These are phyloP conservation scores for Gelatoporia subvermispora DNA, from an alignment of 768 basidiomycete genomes.

Conservation along the genomic window DNA sequence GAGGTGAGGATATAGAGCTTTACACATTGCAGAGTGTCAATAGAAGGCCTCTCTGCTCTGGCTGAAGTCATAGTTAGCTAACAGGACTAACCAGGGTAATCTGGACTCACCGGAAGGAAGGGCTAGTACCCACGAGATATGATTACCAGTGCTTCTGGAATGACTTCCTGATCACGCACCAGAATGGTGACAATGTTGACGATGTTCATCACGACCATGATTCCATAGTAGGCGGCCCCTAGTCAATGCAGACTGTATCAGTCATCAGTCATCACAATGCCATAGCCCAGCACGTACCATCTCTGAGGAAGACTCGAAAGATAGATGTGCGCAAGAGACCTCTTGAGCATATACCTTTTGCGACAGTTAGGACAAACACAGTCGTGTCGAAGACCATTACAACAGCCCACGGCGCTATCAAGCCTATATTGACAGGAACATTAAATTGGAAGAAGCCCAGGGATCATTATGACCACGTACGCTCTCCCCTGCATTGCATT, in stretches of 20 bases:
- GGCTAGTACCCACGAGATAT: no score
- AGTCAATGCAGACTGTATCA: neutral
- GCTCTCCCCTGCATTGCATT: no score
- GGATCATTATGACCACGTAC: no score
- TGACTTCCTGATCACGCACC: neutral
- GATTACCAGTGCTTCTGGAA: no score
- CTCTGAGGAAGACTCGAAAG: constrained; percentile 4
- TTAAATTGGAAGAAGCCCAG: no score
- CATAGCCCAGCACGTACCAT: no score
- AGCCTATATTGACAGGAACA: no score
- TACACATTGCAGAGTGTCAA: constrained; percentile 8
- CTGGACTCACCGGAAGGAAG: no score
- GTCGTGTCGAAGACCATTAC: constrained; percentile 7
- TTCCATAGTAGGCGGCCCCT: constrained; percentile 7
- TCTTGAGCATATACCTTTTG: neutral
- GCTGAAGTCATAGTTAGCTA: neutral
- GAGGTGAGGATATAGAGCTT: neutral
- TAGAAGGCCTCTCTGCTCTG: constrained; percentile 4
- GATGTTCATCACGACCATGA: neutral
- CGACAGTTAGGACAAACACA: constrained; percentile 3
- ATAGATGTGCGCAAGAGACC: constrained; percentile 1
- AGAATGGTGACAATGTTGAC: neutral
- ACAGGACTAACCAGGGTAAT: no score
- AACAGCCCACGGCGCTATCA: constrained; percentile 1
- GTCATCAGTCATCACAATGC: no score